Percentiles rank a stretch among this genome's conserved stretches.
phyloP scores from a whole-genome alignment of 192 early-diverging fungal species.

The Phlyctochytrium arcticum region DNA sequence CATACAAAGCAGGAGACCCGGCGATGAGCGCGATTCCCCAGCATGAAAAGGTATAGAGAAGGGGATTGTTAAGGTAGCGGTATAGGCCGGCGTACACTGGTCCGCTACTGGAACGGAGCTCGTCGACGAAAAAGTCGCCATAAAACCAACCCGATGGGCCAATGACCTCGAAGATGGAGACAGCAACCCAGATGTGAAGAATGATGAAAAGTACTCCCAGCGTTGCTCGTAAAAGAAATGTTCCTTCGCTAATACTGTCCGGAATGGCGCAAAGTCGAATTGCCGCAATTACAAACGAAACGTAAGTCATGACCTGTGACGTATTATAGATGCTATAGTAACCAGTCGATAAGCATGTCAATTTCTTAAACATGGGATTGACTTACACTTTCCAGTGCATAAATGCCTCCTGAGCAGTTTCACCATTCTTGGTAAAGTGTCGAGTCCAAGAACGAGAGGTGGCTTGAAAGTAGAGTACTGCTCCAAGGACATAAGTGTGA shows the following conservation, averaged over 20 bases:
- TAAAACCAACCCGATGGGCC: conserved; percentile 99
- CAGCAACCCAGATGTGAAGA: conserved; percentile 88
- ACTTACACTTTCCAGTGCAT: conserved; percentile 85
- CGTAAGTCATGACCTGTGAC: conserved; percentile 88
- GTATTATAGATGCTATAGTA: conserved; percentile 88
- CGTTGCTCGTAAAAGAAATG: conserved; percentile 75
- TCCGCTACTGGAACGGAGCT: conserved; percentile 27
- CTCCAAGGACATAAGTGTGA: conserved; percentile 77
- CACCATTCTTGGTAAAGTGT: conserved; percentile 91
- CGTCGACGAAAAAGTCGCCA: conserved; percentile 93
- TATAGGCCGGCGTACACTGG: conserved; percentile 87
- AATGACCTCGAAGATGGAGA: conserved; percentile 86
- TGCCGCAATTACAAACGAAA: conserved; percentile 78
- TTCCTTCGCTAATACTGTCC: conserved; percentile 64
- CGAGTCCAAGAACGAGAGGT: conserved; percentile 77
- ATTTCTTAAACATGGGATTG: too few relatives aligned
- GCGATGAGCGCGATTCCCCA: conserved; percentile 90
- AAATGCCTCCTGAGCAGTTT: conserved; percentile 84
- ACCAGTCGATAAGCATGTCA: too few relatives aligned
- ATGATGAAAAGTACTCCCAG: conserved; percentile 74
- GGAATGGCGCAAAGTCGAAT: conserved; percentile 77
- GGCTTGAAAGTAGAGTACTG: conserved; percentile 75
- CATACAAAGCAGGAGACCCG: conserved; percentile 53
- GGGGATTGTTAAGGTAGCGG: conserved; percentile 90
- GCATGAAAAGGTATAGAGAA: conserved; percentile 89